Percentiles rank a stretch among this genome's conserved stretches.
phyloP scores from a whole-genome alignment of 352 stramenopile species.

The Pythium vanterpoolii region DNA sequence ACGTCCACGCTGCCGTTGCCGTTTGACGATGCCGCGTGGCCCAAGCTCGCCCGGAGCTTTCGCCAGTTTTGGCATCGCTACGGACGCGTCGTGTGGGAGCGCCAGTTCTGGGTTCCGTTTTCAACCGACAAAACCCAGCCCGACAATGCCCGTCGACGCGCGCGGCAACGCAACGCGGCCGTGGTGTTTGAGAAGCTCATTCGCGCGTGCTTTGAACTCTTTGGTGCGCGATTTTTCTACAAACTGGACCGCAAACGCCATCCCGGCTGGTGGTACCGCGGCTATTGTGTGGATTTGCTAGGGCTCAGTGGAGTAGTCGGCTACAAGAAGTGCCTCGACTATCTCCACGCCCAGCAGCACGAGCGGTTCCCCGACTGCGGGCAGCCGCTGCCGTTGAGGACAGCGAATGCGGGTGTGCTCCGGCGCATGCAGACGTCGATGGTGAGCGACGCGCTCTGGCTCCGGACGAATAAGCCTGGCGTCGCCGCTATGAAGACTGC shows the following conservation, averaged over 20 bases:
- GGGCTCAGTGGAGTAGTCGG: conserved; percentile 16
- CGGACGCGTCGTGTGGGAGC: conserved; percentile 45
- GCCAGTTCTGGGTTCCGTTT: conserved; percentile 43
- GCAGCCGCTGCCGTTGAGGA: conserved; percentile 30
- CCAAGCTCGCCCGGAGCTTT: conserved; percentile 24
- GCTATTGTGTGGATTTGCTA: conserved; percentile 29
- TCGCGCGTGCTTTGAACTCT: conserved; percentile 20
- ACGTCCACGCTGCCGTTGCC: conserved; percentile 26
- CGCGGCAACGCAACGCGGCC: conserved; percentile 35
- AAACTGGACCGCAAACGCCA: conserved; percentile 38
- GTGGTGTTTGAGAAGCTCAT: conserved; percentile 35
- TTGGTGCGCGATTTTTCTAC: conserved; percentile 46
- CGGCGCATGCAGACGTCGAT: neutral
- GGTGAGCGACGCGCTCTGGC: conserved; percentile 17
- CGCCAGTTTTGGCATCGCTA: conserved; percentile 37
- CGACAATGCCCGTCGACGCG: conserved; percentile 24
- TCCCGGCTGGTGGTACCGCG: conserved; percentile 55
- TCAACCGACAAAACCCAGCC: conserved; percentile 3
- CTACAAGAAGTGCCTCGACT: conserved; percentile 30
- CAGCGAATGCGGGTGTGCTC: conserved; percentile 29
- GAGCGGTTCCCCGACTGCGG: conserved; percentile 48
- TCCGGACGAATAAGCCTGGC: neutral
- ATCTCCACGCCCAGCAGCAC: conserved; percentile 30
- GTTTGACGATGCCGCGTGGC: conserved; percentile 31
- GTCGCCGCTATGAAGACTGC: neutral